phyloP scores from a whole-genome alignment of 495 filamentous ascomycete genomes.

The Penicillium egyptiacum region DNA sequence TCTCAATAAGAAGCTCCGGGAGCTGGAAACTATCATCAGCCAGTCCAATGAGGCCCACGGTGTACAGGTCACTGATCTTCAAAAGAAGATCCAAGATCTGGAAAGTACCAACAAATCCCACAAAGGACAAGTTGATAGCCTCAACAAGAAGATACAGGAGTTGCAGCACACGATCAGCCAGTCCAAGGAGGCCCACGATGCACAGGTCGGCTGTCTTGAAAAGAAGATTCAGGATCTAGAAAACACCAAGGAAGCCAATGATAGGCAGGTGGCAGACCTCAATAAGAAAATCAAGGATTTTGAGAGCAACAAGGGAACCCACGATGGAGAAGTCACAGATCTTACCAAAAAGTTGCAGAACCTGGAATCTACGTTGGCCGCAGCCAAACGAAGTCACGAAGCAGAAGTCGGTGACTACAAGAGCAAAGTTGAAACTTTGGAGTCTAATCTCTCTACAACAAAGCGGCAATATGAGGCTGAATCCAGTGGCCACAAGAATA shows the following conservation, averaged over 20 bases:
- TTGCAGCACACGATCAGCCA: conserved; percentile 55
- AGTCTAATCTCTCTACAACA: conserved; percentile 56
- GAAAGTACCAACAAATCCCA: conserved; percentile 51
- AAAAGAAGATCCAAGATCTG: conserved; percentile 53
- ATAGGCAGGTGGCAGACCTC: conserved; percentile 12
- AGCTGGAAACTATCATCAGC: conserved; percentile 55
- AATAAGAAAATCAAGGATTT: conserved; percentile 1
- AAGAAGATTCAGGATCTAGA: conserved; percentile 33
- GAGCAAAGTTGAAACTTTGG: conserved; percentile 52
- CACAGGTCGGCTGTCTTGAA: conserved; percentile 39
- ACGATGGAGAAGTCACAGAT: not conserved
- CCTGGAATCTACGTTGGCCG: conserved; percentile 41
- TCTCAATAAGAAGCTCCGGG: conserved; percentile 54
- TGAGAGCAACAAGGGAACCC: conserved; percentile 1
- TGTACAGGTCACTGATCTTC: conserved; percentile 57
- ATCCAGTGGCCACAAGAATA: conserved; percentile 54
- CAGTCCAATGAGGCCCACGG: conserved; percentile 52
- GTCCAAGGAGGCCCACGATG: conserved; percentile 13
- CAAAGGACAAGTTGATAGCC: conserved; percentile 19
- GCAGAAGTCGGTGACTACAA: conserved; percentile 45
- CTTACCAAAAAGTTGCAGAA: conserved; percentile 17
- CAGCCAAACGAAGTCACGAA: conserved; percentile 22
- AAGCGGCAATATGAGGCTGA: conserved; percentile 59
- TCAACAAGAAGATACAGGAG: conserved; percentile 53
- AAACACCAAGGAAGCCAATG: conserved; percentile 9